Base-by-base conservation (phyloP, 129 eudicot species). In the Erigeron canadensis region DNA sequence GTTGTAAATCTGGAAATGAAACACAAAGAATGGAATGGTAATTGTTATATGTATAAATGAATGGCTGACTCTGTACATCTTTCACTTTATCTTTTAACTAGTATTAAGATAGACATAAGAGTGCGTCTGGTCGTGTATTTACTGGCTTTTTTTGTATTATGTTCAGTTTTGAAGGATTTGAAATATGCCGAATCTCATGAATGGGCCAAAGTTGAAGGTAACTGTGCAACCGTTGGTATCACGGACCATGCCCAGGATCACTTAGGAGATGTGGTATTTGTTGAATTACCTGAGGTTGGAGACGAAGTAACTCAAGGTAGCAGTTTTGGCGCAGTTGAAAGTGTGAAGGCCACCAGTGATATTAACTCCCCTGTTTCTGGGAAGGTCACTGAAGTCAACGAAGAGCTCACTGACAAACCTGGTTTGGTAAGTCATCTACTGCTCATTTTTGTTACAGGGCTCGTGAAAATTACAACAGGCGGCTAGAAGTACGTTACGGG, bases 161-260 rank as follows among this genome's bases (percentile, higher is more conserved):
- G 67, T 66, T n/a, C 53, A 91, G 97, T 91, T 44, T 70, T 86
- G 67, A 80, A 83, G 83, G 93, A 88, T 69, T 77, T 91, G 28
- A 91, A 84, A 82, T 91, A 91, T 43, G 86, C 88, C 0, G 96
- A 88, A 72, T 84, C 97, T 58, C 98, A 91, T 60, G 98, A 91
- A 75, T 91, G 98, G 98, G 98, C 80, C 55, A 91, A 86, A 75
- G 84, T 86, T 13, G 83, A 85, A 7, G 98, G 98, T 50, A 84
- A 76, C 17, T 79, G 84, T 1, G 96, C 96, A 10, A 89, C 87
- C 10, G 55, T 89, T 4, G 98, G 98, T 22, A 91, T 91, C 54
- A 88, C 98, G 1, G 98, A 91, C 81, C 98, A 91, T 75, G 98
- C 98, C 48, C 96, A 88, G 48, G 89, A 83, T 74, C 98, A 91